phyloP scores from a whole-genome alignment of 345 rosid genomes.

The Xanthoceras sorbifolium region DNA sequence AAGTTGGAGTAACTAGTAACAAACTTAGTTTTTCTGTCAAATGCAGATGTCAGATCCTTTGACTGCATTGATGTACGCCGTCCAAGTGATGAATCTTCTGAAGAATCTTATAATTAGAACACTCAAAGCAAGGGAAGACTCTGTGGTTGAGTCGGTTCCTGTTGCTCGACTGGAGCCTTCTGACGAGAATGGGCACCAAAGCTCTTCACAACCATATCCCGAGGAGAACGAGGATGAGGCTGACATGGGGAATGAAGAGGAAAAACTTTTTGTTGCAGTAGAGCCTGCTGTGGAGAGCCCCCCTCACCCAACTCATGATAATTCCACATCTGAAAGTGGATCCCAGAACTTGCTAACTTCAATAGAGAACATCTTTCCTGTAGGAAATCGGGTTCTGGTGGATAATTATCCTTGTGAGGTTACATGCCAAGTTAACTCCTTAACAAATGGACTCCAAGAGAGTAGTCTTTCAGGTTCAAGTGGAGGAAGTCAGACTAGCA shows the following conservation, averaged over 20 bases:
- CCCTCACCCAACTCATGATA: constrained; percentile 32
- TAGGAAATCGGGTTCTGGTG: constrained; percentile 32
- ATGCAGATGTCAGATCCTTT: constrained; percentile 96
- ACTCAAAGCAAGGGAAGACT: constrained; percentile 68
- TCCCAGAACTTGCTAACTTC: constrained; percentile 38
- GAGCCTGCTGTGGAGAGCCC: constrained; percentile 46
- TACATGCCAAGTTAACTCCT: constrained; percentile 38
- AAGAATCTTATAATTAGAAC: constrained; percentile 68
- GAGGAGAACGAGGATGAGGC: constrained; percentile 38
- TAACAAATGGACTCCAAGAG: constrained; percentile 27
- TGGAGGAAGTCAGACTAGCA: constrained; percentile 17
- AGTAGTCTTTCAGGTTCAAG: constrained; percentile 21
- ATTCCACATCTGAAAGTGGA: constrained; percentile 35
- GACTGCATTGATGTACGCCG: constrained; percentile 95
- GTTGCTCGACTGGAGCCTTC: constrained; percentile 51
- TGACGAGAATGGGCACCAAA: constrained; percentile 63
- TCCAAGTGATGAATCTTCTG: constrained; percentile 96
- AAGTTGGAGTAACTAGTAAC: constrained; percentile 21
- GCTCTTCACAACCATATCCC: constrained; percentile 40
- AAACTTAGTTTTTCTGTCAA: constrained; percentile 10
- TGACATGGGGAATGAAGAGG: constrained; percentile 27
- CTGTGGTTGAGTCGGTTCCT: constrained; percentile 42
- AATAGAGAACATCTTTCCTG: constrained; percentile 46
- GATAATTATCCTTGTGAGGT: constrained; percentile 42
- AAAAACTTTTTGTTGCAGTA: constrained; percentile 27